A percentile compares a stretch with the other conserved stretches of the same genome.
Evolutionary conservation across 495 filamentous ascomycete genomes (phyloP).

Genomic region (Bombardia bombarda): DNA sequence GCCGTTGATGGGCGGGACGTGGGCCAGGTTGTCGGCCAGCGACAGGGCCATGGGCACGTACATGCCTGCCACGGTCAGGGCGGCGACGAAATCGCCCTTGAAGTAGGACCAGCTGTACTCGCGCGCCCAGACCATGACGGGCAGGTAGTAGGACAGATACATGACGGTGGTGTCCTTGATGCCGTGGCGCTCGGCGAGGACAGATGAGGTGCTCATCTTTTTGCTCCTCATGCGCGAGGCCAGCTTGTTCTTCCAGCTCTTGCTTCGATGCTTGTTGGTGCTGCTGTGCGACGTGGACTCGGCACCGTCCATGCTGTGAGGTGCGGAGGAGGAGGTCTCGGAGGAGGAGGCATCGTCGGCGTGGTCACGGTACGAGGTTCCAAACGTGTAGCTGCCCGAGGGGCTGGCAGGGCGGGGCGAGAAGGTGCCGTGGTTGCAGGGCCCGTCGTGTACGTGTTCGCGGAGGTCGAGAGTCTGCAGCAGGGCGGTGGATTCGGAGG

Average conservation of each 20-base stretch:
- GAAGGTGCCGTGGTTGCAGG: conserved; percentile 73
- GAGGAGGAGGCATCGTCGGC: conserved; percentile 17
- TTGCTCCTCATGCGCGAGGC: conserved; percentile 38
- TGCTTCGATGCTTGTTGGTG: conserved; percentile 8
- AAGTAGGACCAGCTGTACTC: conserved; percentile 78
- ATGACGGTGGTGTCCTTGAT: conserved; percentile 49
- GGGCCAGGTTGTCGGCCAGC: conserved; percentile 85
- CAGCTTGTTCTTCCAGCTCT: conserved; percentile 28
- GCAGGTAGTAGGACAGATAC: conserved; percentile 92
- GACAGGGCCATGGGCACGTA: conserved; percentile 98
- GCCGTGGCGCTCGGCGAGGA: conserved; percentile 52
- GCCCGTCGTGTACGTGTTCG: conserved; percentile 36
- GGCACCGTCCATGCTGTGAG: conserved; percentile 1
- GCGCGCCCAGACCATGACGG: conserved; percentile 77
- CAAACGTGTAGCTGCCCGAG: conserved; percentile 31
- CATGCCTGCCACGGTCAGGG: conserved; percentile 88
- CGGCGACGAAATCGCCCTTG: conserved; percentile 77
- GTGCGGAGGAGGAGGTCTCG: conserved; percentile 15
- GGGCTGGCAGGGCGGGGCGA: conserved; percentile 54
- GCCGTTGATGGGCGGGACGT: conserved; percentile 91
- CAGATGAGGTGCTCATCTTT: conserved; percentile 56
- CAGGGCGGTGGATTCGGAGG: conserved; percentile 37
- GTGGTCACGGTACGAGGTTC: neutral
- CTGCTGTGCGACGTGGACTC: conserved; percentile 13
- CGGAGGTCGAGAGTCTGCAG: conserved; percentile 18